Conservation (phyloP, 1,284 basidiomycete genomes). For the Ustilago cynodontis region DNA sequence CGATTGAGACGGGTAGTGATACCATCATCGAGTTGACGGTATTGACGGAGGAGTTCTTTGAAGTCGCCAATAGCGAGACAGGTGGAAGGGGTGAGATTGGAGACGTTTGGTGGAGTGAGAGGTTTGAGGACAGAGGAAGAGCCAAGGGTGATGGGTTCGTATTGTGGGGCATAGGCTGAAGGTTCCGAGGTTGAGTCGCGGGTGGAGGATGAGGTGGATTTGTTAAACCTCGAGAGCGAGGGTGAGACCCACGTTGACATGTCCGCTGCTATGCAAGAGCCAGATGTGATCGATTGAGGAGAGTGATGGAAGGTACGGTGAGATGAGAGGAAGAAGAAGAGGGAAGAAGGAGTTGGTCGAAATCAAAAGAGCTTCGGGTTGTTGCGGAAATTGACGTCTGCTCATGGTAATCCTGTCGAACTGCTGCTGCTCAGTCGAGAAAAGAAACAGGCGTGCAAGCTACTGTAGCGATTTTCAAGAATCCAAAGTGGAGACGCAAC, state of each 20-base stretch:
- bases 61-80: slow-evolving; percentile 61
- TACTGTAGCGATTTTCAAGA: not conserved
- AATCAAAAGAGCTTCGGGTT: not conserved
- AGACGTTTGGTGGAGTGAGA: slow-evolving; percentile 38
- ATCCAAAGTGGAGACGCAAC: slow-evolving; percentile 3
- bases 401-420: slow-evolving; percentile 25
- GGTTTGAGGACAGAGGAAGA: slow-evolving; percentile 38
- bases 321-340: not conserved
- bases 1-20: slow-evolving; percentile 65
- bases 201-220: slow-evolving; percentile 1
- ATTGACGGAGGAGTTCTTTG: slow-evolving; percentile 62
- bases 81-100: slow-evolving; percentile 47
- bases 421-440: slow-evolving; percentile 30
- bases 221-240: slow-evolving; percentile 39
- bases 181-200: not conserved
- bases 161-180: slow-evolving; percentile 17
- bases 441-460: not conserved
- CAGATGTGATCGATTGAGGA: not conserved
- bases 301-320: not conserved
- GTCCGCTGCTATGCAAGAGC: not conserved
- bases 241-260: slow-evolving; percentile 50
- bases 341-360: not conserved
- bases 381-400: not conserved
- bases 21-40: slow-evolving; percentile 62
- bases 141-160: slow-evolving; percentile 42